These are phyloP conservation scores for Aspergillus felis DNA, from an alignment of 2,329 filamentous ascomycete genomes.

Conservation along the genomic window DNA sequence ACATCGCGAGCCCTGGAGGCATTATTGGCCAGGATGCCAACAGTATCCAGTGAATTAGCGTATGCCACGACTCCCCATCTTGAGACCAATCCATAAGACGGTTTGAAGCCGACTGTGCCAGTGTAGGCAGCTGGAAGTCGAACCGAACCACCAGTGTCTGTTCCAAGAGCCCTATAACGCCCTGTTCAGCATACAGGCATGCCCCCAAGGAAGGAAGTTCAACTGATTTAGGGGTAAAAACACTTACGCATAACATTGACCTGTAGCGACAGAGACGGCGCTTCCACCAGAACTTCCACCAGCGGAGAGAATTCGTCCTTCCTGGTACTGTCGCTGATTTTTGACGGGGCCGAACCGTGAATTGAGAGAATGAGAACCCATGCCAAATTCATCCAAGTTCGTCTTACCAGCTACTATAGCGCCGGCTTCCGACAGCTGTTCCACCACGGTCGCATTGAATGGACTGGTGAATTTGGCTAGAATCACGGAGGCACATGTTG, in stretches of 20 bases:
- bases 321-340: slow-evolving; percentile 43
- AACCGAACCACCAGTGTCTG: slow-evolving; percentile 89
- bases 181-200: slow-evolving; percentile 6
- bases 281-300: slow-evolving; percentile 94
- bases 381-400: slow-evolving; percentile 94
- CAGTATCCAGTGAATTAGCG: slow-evolving; percentile 87
- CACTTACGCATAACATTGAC: slow-evolving; percentile 56
- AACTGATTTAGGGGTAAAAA: not conserved
- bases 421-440: slow-evolving; percentile 60
- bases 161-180: slow-evolving; percentile 65
- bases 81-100: slow-evolving; percentile 83
- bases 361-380: slow-evolving; percentile 77
- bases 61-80: slow-evolving; percentile 85
- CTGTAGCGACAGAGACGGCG: slow-evolving; percentile 72
- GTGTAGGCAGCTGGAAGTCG: slow-evolving; percentile 84
- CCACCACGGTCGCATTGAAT: slow-evolving; percentile 77
- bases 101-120: slow-evolving; percentile 80
- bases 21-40: slow-evolving; percentile 66
- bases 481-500: slow-evolving; percentile 78
- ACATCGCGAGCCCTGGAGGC: slow-evolving; percentile 52
- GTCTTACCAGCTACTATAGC: slow-evolving; percentile 71
- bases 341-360: slow-evolving; percentile 65
- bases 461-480: slow-evolving; percentile 69
- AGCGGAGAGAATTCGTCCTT: slow-evolving; percentile 55
- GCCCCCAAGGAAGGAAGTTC: slow-evolving; percentile 1